Percentiles rank a stretch among this genome's conserved stretches.
phyloP scores from a whole-genome alignment of 441 rosid species.

The Hura crepitans region DNA sequence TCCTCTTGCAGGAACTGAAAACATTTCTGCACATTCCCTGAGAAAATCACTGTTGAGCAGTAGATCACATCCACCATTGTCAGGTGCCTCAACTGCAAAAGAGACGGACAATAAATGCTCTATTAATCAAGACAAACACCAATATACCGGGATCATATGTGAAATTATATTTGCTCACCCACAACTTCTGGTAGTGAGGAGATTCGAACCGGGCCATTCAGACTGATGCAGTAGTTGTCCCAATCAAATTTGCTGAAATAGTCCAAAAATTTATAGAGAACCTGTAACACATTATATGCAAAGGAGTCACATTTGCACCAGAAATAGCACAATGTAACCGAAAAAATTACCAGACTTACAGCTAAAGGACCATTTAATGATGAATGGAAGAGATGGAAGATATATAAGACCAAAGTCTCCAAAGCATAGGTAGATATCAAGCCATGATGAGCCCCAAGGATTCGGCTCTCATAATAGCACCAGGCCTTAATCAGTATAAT shows the following conservation, averaged over 20 bases:
- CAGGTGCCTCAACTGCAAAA: conserved; percentile 61
- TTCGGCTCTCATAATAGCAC: conserved; percentile 94
- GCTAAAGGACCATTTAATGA: conserved; percentile 77
- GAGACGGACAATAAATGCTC: neutral
- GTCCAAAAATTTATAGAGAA: conserved; percentile 72
- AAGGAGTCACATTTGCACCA: conserved; percentile 3
- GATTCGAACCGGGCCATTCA: conserved; percentile 64
- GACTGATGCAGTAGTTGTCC: conserved; percentile 82
- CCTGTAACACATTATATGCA: conserved; percentile 38
- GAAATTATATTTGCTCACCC: conserved; percentile 40
- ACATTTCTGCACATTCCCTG: conserved; percentile 51
- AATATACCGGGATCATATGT: neutral
- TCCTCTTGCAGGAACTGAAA: conserved; percentile 60
- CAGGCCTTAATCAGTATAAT: conserved; percentile 82
- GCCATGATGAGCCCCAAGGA: conserved; percentile 94
- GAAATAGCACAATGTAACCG: neutral
- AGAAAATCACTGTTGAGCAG: conserved; percentile 63
- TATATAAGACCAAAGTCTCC: conserved; percentile 83
- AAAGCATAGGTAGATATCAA: conserved; percentile 85
- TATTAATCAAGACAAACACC: conserved; percentile 18
- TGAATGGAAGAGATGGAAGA: conserved; percentile 73
- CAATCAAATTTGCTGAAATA: conserved; percentile 94
- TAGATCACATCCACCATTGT: conserved; percentile 52
- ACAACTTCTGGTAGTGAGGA: conserved; percentile 67
- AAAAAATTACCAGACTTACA: conserved; percentile 39